Evolutionary conservation across 1,284 basidiomycete species (phyloP), one percentile per base, ranked within the genome.

Genomic region (Ganoderma sinense): DNA sequence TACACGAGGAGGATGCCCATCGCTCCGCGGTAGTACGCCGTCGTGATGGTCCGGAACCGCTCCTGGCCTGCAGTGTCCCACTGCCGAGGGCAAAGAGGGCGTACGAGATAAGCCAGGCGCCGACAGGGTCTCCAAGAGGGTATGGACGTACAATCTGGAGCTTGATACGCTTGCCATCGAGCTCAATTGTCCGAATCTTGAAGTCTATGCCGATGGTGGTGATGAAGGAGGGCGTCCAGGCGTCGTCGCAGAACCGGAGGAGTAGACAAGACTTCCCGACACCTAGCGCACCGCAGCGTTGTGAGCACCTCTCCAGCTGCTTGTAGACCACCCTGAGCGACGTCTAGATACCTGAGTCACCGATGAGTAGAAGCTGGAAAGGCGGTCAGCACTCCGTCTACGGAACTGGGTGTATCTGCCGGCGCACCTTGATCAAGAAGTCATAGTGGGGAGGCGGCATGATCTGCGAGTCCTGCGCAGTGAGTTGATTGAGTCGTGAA

Each of bases 41-140:
- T 98, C 56, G 98, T 99, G 82, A 99, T 99, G 58, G 98, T 99
- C 78, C 97, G 89, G 88, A 99, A 99, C 48, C 98, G 93, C 85
- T 99, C 98, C 86, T 99, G 98, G 53, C 98, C 97, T 62, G 98
- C 98, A 70, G 98, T 99, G 81, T 98, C 97, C 97, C 97, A 98
- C 95, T 97, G 26, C 39, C 11, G 39, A 62, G 16, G 10, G 29
- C 36, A 39, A 23, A n/a, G 18, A 23, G 20, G 39, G 39, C 39
- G 14, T 23, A 5, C 13, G 5, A 29, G 36, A 39, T 60, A 23
- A 61, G 59, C 23, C 13, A 40, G 39, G 16, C 56, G 39, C 20
- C 20, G 10, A 29, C 14, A 23, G 18, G 18, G 13, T 4, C 10
- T n/a, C 36, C 18, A 39, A 20, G 18, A 39, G 3, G 4, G 20